These are phyloP conservation scores for thale cress (Arabidopsis thaliana) DNA, from an alignment of 345 rosid species.

Conservation along the genomic window TAIR10.1 NC_003074.8:5526001-5526500, in stretches of 20 bases:
- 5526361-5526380: slow-evolving; percentile 19
- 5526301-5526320: slow-evolving; percentile 40
- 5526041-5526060: slow-evolving; percentile 58
- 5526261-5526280: slow-evolving; percentile 21
- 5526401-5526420: background rate
- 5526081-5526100: background rate
- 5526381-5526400: slow-evolving; percentile 8
- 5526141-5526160: slow-evolving; percentile 37
- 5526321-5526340: slow-evolving; percentile 37
- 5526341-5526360: slow-evolving; percentile 30
- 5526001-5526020: slow-evolving; percentile 76
- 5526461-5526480: slow-evolving; percentile 4
- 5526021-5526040: slow-evolving; percentile 55
- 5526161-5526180: background rate
- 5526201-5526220: slow-evolving; percentile 28
- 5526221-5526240: background rate
- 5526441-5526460: slow-evolving; percentile 36
- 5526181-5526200: slow-evolving; percentile 38
- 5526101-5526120: slow-evolving; percentile 32
- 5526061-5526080: slow-evolving; percentile 51
- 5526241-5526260: slow-evolving; percentile 1
- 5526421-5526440: slow-evolving; percentile 33
- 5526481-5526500: slow-evolving; percentile 26
- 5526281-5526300: background rate
- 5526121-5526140: slow-evolving; percentile 15